Percentiles rank a stretch among this genome's conserved stretches.
These are phyloP conservation scores for Clathrospora elynae DNA, from an alignment of 2,329 filamentous ascomycete genomes.

Conservation along the genomic window DNA sequence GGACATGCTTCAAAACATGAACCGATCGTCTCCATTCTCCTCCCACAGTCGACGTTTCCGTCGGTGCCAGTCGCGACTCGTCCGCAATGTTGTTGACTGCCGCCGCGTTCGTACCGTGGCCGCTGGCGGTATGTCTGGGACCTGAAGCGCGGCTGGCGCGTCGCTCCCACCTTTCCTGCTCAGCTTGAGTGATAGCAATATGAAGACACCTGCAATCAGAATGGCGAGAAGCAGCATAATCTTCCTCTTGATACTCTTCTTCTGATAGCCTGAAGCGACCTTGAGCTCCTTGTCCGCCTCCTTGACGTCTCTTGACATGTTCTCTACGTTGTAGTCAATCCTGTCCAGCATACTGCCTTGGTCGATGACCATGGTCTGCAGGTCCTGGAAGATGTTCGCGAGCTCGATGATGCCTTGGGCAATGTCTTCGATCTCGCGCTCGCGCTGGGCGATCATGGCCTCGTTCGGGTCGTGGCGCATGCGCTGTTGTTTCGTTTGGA, in stretches of 20 bases:
- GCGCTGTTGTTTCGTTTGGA: conserved; percentile 70
- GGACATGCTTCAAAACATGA: conserved; percentile 7
- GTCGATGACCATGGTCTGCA: conserved; percentile 82
- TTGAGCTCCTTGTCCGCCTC: conserved; percentile 90
- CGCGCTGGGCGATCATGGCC: conserved; percentile 82
- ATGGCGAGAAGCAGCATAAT: conserved; percentile 87
- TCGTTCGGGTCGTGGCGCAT: conserved; percentile 71
- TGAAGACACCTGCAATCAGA: conserved; percentile 84
- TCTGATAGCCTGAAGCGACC: conserved; percentile 86
- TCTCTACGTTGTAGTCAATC: conserved; percentile 86
- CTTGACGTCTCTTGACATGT: conserved; percentile 92
- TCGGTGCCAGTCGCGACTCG: conserved; percentile 41
- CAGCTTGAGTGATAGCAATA: conserved; percentile 80
- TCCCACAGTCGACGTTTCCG: conserved; percentile 45
- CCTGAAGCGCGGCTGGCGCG: conserved; percentile 21
- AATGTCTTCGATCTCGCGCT: conserved; percentile 96
- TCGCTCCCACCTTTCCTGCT: conserved; percentile 53
- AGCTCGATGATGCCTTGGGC: conserved; percentile 97
- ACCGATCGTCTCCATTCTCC: conserved; percentile 19
- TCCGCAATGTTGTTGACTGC: conserved; percentile 20
- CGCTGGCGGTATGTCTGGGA: conserved; percentile 29
- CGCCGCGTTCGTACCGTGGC: conserved; percentile 21
- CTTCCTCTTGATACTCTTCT: conserved; percentile 85
- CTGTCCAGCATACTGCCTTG: conserved; percentile 59
- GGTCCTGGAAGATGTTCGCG: conserved; percentile 92